These are phyloP conservation scores for Boletus bicolor DNA, from an alignment of 768 basidiomycete genomes.

Conservation along the genomic window DNA sequence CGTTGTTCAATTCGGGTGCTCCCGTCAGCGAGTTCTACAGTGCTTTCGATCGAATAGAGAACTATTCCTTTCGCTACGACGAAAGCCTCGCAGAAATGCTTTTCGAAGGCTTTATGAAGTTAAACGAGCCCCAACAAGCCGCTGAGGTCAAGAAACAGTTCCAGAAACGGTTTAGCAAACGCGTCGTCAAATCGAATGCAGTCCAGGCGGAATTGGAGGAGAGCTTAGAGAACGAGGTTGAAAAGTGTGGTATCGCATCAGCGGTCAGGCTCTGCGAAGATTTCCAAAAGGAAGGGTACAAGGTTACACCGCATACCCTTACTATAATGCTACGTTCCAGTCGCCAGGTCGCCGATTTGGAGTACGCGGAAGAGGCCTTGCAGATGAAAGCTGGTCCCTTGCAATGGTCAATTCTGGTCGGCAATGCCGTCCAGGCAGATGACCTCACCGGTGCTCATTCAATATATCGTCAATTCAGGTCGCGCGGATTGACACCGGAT, in stretches of 20 bases:
- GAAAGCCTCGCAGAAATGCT: slow-evolving; percentile 40
- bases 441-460: slow-evolving; percentile 41
- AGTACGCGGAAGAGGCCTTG: slow-evolving; percentile 40
- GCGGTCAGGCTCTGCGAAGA: slow-evolving; percentile 37
- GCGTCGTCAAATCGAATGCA: slow-evolving; percentile 26
- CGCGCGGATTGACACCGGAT: slow-evolving; percentile 45
- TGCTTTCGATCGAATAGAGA: slow-evolving; percentile 47
- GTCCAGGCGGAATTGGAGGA: slow-evolving; percentile 30
- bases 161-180: slow-evolving; percentile 29
- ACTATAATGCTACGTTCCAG: slow-evolving; percentile 43
- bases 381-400: slow-evolving; percentile 37
- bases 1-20: slow-evolving; percentile 36
- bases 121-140: slow-evolving; percentile 36
- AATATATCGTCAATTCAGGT: slow-evolving; percentile 47
- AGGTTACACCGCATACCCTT: slow-evolving; percentile 32
- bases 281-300: slow-evolving; percentile 33
- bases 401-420: slow-evolving; percentile 57
- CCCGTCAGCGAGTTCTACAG: slow-evolving; percentile 34
- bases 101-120: slow-evolving; percentile 41
- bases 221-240: slow-evolving; percentile 29
- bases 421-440: slow-evolving; percentile 43
- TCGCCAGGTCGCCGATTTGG: slow-evolving; percentile 40
- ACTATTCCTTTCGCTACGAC: slow-evolving; percentile 43
- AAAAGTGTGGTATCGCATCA: slow-evolving; percentile 32
- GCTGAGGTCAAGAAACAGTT: slow-evolving; percentile 40